A percentile compares a stretch with the other conserved stretches of the same genome.
Evolutionary conservation across 164 flowering plant genomes (phyloP).

Genomic region (Vitis amurensis): DNA sequence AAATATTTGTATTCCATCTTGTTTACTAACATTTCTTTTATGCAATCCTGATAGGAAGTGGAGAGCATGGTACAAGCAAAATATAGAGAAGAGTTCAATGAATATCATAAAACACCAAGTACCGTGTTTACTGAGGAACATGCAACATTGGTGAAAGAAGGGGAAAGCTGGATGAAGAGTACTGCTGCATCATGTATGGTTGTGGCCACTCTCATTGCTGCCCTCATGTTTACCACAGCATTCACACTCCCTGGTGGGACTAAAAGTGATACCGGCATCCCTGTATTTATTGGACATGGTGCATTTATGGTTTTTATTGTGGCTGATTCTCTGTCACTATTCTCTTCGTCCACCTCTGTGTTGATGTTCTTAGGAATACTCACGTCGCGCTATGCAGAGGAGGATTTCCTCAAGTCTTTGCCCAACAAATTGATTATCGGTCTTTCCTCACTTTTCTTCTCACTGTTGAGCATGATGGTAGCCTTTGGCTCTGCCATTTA

Average conservation of each 20-base stretch:
- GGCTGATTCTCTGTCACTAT: constrained; percentile 21
- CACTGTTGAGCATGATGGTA: constrained; percentile 22
- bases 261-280: constrained; percentile 9
- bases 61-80: not conserved
- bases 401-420: constrained; percentile 21
- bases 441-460: constrained; percentile 23
- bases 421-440: constrained; percentile 21
- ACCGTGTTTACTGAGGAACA: too few species aligned
- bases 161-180: constrained; percentile 24
- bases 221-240: constrained; percentile 23
- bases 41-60: not conserved
- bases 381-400: constrained; percentile 17
- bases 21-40: not conserved
- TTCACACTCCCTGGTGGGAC: constrained; percentile 25
- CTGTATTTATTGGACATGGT: not conserved
- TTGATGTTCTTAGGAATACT: constrained; percentile 26
- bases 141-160: constrained; percentile 16
- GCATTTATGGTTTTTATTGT: constrained; percentile 16
- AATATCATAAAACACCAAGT: not conserved
- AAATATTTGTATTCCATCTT: too few species aligned
- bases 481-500: constrained; percentile 15
- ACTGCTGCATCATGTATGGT: constrained; percentile 21
- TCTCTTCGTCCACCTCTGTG: constrained; percentile 21
- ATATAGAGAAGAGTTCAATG: not conserved
- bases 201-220: constrained; percentile 25